These are phyloP conservation scores for Helminthosporium solani DNA, from an alignment of 2,329 filamentous ascomycete genomes.

Conservation along the genomic window DNA sequence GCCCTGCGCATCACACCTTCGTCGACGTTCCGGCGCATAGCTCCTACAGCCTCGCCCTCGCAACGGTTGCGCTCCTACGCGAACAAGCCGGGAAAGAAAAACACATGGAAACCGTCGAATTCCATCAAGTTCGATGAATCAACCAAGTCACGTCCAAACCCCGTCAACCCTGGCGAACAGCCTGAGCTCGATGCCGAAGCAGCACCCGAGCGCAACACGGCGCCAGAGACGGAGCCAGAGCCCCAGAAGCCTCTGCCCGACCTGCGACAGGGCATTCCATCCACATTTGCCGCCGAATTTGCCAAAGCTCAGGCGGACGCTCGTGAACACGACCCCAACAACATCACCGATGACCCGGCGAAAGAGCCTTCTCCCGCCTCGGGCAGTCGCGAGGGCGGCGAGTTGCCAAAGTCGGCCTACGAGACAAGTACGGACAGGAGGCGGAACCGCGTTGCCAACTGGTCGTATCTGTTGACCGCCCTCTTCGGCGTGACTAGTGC, in stretches of 20 bases:
- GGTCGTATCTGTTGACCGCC: slow-evolving; percentile 66
- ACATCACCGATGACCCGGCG: slow-evolving; percentile 55
- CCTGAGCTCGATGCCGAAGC: slow-evolving; percentile 36
- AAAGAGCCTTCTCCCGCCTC: slow-evolving; percentile 45
- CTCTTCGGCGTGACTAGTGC: slow-evolving; percentile 58
- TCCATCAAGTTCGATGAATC: slow-evolving; percentile 41
- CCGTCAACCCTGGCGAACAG: slow-evolving; percentile 36
- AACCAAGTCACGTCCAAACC: slow-evolving; percentile 24
- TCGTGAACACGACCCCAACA: slow-evolving; percentile 43
- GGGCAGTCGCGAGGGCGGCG: slow-evolving; percentile 57
- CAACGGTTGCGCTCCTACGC: slow-evolving; percentile 31
- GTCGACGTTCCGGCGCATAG: slow-evolving; percentile 25
- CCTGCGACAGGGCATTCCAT: slow-evolving; percentile 90
- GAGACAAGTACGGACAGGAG: slow-evolving; percentile 87
- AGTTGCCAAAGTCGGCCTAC: slow-evolving; percentile 77
- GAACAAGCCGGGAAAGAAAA: slow-evolving; percentile 30
- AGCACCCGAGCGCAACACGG: slow-evolving; percentile 30
- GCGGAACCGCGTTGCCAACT: slow-evolving; percentile 73
- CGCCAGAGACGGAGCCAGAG: slow-evolving; percentile 40
- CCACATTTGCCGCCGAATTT: slow-evolving; percentile 79
- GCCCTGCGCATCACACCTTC: slow-evolving; percentile 34
- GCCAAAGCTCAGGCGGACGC: slow-evolving; percentile 38
- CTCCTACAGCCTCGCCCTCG: slow-evolving; percentile 28
- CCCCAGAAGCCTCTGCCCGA: slow-evolving; percentile 74
- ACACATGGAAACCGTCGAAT: slow-evolving; percentile 46